These are phyloP conservation scores for Beauveria caledonica DNA, from an alignment of 2,329 filamentous ascomycete genomes.

Conservation along the genomic window DNA sequence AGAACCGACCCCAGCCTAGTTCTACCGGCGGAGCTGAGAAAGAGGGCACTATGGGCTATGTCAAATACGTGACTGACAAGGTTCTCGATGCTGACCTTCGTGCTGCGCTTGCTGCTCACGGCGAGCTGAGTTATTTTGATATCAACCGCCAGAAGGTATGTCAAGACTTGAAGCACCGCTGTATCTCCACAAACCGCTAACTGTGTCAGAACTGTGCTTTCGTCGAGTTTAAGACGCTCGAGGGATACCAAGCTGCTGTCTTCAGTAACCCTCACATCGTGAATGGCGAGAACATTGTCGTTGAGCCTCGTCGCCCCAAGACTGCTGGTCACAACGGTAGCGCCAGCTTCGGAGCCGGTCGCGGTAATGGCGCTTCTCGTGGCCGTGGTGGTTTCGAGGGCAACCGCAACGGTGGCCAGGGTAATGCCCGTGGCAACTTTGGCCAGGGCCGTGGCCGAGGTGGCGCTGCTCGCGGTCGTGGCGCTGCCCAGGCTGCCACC, in stretches of 20 bases:
- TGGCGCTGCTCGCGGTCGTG: conserved; percentile 55
- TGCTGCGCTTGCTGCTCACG: conserved; percentile 61
- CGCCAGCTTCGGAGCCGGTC: conserved; percentile 50
- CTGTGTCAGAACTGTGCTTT: conserved; percentile 80
- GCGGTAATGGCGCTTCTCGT: conserved; percentile 52
- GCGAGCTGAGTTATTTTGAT: conserved; percentile 65
- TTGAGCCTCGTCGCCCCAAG: conserved; percentile 84
- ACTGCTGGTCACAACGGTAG: conserved; percentile 61
- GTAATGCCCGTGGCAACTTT: conserved; percentile 60
- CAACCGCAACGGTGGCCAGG: conserved; percentile 56
- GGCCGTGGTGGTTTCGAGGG: conserved; percentile 67
- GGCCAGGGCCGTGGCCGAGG: conserved; percentile 59
- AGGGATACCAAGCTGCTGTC: conserved; percentile 76
- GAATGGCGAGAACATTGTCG: conserved; percentile 70
- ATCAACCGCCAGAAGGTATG: conserved; percentile 76
- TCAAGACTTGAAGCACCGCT: conserved; percentile 1
- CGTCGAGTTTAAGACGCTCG: conserved; percentile 77
- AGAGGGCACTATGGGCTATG: conserved; percentile 75
- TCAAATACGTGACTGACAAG: conserved; percentile 92
- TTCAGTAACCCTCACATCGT: conserved; percentile 80
- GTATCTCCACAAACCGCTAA: conserved; percentile 14
- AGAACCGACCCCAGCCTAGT: conserved; percentile 63
- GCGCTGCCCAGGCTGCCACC: conserved; percentile 42
- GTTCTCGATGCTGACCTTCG: conserved; percentile 68
- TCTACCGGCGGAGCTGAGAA: conserved; percentile 55